Conservation (phyloP, 306 rosid species). For the Pyrus betulifolia region DNA sequence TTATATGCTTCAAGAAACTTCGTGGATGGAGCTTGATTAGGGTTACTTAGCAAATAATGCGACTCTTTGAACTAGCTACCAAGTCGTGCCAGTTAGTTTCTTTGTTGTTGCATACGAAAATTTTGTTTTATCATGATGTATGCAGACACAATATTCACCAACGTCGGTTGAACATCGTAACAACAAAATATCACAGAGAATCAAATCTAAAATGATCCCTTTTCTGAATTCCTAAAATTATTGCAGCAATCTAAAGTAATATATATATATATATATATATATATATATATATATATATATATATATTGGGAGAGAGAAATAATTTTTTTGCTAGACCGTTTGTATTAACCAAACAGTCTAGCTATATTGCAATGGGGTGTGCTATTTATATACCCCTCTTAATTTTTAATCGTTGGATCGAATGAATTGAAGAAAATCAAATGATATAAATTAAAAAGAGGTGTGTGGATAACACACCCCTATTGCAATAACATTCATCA, state of each 20-base stretch:
- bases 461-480: no score
- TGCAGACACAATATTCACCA: not conserved
- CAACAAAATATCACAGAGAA: constrained; percentile 7
- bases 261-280: no score
- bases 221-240: not conserved
- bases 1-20: constrained; percentile 7
- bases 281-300: no score
- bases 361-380: no score
- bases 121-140: constrained; percentile 2
- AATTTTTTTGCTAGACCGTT: no score
- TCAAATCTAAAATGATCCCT: constrained; percentile 19
- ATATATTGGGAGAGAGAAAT: no score
- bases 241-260: not conserved
- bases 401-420: no score
- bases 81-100: constrained; percentile 29
- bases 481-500: no score
- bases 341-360: no score
- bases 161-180: not conserved
- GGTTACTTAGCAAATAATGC: not conserved
- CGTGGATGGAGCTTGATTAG: not conserved
- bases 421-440: no score
- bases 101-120: not conserved
- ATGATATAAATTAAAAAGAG: no score
- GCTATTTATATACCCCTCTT: no score
- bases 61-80: constrained; percentile 13